A percentile compares a stretch with the other conserved stretches of the same genome.
Evolutionary conservation across 2,329 filamentous ascomycete genomes (phyloP).

Genomic region (Rugonectria rugulosa): DNA sequence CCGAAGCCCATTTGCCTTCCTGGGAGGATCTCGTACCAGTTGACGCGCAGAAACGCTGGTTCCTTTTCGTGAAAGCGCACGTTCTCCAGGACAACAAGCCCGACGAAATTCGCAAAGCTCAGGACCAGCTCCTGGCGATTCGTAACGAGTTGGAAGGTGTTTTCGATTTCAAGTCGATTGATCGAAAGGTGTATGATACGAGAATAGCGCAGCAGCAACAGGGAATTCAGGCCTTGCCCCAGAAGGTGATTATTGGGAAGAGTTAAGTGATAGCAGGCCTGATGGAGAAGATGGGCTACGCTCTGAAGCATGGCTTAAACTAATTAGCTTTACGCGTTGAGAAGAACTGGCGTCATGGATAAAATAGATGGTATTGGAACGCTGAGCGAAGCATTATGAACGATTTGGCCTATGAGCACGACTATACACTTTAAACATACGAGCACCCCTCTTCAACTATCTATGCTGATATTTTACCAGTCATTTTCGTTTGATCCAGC

Average conservation of each 20-base stretch:
- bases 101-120: slow-evolving; percentile 63
- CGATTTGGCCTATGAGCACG: too few species aligned
- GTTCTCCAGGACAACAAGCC: slow-evolving; percentile 65
- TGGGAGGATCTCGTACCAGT: slow-evolving; percentile 57
- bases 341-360: too few species aligned
- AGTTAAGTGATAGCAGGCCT: slow-evolving; percentile 22
- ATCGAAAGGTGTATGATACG: slow-evolving; percentile 63
- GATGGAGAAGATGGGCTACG: not conserved
- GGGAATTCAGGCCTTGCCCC: slow-evolving; percentile 48
- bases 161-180: slow-evolving; percentile 60
- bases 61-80: slow-evolving; percentile 61
- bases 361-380: not conserved
- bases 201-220: slow-evolving; percentile 50
- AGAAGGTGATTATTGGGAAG: slow-evolving; percentile 47
- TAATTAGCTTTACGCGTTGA: too few species aligned
- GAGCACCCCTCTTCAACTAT: slow-evolving; percentile 11
- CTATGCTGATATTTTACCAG: slow-evolving; percentile 1
- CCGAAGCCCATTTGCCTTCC: slow-evolving; percentile 48
- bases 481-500: not conserved
- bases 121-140: slow-evolving; percentile 57
- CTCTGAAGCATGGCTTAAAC: too few species aligned
- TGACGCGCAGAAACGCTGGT: slow-evolving; percentile 60
- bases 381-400: too few species aligned
- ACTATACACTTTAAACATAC: slow-evolving; percentile 3
- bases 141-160: slow-evolving; percentile 58